Conservation (phyloP, 1,284 basidiomycete species). For the Malassezia equina region DNA sequence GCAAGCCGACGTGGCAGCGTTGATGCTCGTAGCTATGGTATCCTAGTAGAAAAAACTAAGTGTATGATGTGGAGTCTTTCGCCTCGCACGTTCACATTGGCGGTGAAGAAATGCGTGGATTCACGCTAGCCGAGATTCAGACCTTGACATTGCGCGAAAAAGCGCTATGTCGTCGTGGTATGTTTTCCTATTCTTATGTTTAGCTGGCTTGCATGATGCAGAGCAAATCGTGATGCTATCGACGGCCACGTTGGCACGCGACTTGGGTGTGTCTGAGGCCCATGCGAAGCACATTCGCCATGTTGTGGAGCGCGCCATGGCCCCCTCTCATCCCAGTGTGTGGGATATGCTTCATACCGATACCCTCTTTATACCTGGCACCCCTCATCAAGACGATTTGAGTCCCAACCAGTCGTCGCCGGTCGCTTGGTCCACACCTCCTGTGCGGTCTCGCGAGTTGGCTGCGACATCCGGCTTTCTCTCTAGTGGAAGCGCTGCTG, state of each 20-base stretch:
- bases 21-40: background rate
- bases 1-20: slow-evolving; percentile 40
- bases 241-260: background rate
- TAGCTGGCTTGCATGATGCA: slow-evolving; percentile 4
- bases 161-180: slow-evolving; percentile 14
- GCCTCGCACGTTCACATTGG: background rate
- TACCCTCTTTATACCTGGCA: slow-evolving; percentile 2
- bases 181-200: background rate
- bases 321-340: background rate
- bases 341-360: background rate
- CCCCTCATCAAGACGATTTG: slow-evolving; percentile 7
- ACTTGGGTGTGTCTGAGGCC: background rate
- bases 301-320: slow-evolving; percentile 1
- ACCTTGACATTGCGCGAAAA: slow-evolving; percentile 6
- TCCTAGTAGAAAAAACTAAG: background rate
- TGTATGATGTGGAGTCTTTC: background rate
- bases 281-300: slow-evolving; percentile 4
- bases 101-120: background rate
- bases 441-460: background rate
- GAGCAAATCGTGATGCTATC: slow-evolving; percentile 3
- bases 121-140: background rate
- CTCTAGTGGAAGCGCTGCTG: slow-evolving; percentile 17
- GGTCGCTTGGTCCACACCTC: background rate
- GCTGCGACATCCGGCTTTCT: background rate
- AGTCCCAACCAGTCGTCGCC: background rate